Conservation (phyloP, 345 rosid genomes). For the Brassica cretica region DNA sequence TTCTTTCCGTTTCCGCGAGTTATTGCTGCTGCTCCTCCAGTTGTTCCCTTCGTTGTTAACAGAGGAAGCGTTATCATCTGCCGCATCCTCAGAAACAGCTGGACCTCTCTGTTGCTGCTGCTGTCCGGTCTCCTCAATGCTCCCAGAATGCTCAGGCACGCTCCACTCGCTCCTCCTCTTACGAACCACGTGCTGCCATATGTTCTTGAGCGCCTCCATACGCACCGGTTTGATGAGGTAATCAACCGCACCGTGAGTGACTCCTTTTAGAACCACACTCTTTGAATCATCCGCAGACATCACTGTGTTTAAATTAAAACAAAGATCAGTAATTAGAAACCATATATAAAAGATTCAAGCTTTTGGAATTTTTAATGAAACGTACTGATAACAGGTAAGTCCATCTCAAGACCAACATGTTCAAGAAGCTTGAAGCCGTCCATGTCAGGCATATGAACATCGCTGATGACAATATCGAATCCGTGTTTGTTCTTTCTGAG, state of each 20-base stretch:
- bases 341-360: background rate
- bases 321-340: conserved; percentile 1
- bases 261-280: conserved; percentile 65
- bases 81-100: conserved; percentile 35
- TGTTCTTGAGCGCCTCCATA: conserved; percentile 73
- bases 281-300: conserved; percentile 91
- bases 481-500: conserved; percentile 53
- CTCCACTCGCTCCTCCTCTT: conserved; percentile 59
- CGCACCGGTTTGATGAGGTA: conserved; percentile 82
- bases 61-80: conserved; percentile 62
- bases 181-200: conserved; percentile 86
- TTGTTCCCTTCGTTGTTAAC: conserved; percentile 60
- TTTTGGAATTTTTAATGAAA: background rate
- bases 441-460: conserved; percentile 94
- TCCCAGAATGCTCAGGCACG: conserved; percentile 60
- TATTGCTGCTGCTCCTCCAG: conserved; percentile 37
- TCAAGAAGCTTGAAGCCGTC: conserved; percentile 87
- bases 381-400: conserved; percentile 90
- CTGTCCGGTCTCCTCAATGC: conserved; percentile 47
- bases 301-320: conserved; percentile 44
- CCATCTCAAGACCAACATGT: conserved; percentile 71
- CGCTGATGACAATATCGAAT: conserved; percentile 82
- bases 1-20: conserved; percentile 48
- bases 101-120: conserved; percentile 47
- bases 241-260: conserved; percentile 83